Base-by-base conservation (phyloP, 495 filamentous ascomycete species). In the Penicillium crystallinum region DNA sequence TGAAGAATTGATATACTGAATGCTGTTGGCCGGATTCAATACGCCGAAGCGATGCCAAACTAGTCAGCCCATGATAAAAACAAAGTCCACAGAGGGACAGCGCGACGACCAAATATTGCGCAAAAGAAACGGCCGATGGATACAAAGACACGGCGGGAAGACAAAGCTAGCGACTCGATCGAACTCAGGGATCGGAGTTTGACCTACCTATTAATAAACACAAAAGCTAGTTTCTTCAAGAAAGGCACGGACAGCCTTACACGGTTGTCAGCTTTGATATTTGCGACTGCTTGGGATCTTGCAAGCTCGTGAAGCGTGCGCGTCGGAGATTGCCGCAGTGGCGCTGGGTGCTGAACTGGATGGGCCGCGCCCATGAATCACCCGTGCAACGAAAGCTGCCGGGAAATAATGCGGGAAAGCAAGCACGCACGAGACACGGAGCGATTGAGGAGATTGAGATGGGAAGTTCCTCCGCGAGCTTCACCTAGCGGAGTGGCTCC, bases 41-140 rank as follows among this genome's bases (percentile, higher is more conserved):
- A 43, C 56, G 56, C 53, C 59, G 54, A 56, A 46, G 59, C 56
- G 59, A 56, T 29, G 34, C 48, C 33, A 17, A 21, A 54, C 10
- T 52, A 50, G 55, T 56, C 53, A 64, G 61, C 39, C 35, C 55
- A 54, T 56, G 53, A 30, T 55, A 40, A 22, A 44, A n/a, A n/a
- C n/a, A n/a, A n/a, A 49, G 43, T 38, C 14, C 49, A 48, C 15
- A 25, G 48, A 40, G 22, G 12, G 30, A 39, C 6, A 9, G 17
- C 36, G 10, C 5, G 6, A 9, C 40, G 25, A 4, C 17, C 25
- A 36, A 15, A 43, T 35, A 25, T 12, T 9, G 9, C 25, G 18
- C 17, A 5, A 31, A 21, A 29, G 18, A 40, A 23, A 41, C 18
- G 25, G 3, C 7, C 17, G 42, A 21, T 23, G 30, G 29, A 31